A percentile compares a stretch with the other conserved stretches of the same genome.
These are phyloP conservation scores for Ogataea corticis DNA, from an alignment of 805 yeast species.

Conservation along the genomic window DNA sequence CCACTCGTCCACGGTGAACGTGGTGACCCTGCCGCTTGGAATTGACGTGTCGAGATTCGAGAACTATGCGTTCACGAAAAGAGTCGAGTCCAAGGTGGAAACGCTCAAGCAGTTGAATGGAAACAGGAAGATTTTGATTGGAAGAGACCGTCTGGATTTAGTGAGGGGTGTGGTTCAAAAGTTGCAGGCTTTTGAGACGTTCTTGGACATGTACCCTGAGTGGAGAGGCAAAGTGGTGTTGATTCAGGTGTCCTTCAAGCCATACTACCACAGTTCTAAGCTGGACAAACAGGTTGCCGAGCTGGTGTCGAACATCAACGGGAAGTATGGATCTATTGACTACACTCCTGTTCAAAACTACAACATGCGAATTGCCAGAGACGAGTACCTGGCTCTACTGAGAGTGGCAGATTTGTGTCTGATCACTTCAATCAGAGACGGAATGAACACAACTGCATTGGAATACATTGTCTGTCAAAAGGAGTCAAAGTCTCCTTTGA, in stretches of 20 bases:
- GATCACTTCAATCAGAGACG: conserved; percentile 90
- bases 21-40: conserved; percentile 84
- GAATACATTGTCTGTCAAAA: conserved; percentile 91
- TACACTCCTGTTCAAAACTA: conserved; percentile 90
- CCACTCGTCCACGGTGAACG: conserved; percentile 74
- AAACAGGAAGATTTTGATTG: conserved; percentile 78
- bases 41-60: conserved; percentile 74
- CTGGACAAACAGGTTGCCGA: conserved; percentile 84
- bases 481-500: conserved; percentile 68
- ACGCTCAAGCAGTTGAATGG: conserved; percentile 64
- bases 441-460: conserved; percentile 92
- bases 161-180: conserved; percentile 95
- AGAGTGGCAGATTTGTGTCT: conserved; percentile 89
- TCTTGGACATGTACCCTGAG: conserved; percentile 87
- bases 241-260: conserved; percentile 89
- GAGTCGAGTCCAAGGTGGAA: conserved; percentile 60
- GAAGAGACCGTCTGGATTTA: conserved; percentile 88
- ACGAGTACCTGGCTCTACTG: conserved; percentile 84
- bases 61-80: conserved; percentile 52
- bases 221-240: conserved; percentile 81
- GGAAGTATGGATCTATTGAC: conserved; percentile 79
- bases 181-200: conserved; percentile 84
- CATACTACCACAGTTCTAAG: conserved; percentile 57
- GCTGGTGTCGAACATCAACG: conserved; percentile 76
- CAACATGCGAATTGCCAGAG: conserved; percentile 83